phyloP scores from a whole-genome alignment of 2,329 filamentous ascomycete genomes.

The Beauveria bassiana region DNA sequence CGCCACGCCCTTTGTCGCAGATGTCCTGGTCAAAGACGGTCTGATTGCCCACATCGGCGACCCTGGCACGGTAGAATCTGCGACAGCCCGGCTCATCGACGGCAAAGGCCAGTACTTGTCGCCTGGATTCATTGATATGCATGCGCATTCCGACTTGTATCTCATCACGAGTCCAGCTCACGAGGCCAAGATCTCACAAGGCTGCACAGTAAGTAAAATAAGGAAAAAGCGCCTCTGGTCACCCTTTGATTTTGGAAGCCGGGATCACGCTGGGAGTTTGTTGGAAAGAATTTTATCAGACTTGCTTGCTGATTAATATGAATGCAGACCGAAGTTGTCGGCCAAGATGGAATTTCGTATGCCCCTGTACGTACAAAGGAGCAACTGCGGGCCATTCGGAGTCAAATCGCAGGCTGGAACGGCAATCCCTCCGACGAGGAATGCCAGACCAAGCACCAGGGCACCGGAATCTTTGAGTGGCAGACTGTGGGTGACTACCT shows the following conservation, averaged over 20 bases:
- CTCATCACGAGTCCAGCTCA: conserved; percentile 18
- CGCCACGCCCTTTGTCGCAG: conserved; percentile 15
- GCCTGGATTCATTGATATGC: conserved; percentile 21
- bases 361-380: conserved; percentile 14
- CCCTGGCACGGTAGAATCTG: conserved; percentile 13
- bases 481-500: conserved; percentile 18
- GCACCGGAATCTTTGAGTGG: conserved; percentile 17
- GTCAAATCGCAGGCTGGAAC: conserved; percentile 20
- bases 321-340: conserved; percentile 17
- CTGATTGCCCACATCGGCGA: conserved; percentile 15
- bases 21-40: conserved; percentile 17
- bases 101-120: conserved; percentile 16
- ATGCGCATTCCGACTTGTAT: conserved; percentile 20
- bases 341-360: conserved; percentile 20
- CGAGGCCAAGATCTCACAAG: conserved; percentile 19
- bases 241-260: too few relatives aligned
- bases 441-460: conserved; percentile 14
- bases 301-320: neutral
- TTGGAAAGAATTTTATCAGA: neutral
- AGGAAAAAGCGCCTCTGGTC: neutral
- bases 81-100: conserved; percentile 14
- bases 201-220: conserved; percentile 18
- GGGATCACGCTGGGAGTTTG: too few relatives aligned
- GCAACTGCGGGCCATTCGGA: conserved; percentile 16
- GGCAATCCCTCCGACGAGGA: conserved; percentile 19